Evolutionary conservation across 371 early-diverging fungal genomes (phyloP).

Genomic region (Mortierella sp.): DNA sequence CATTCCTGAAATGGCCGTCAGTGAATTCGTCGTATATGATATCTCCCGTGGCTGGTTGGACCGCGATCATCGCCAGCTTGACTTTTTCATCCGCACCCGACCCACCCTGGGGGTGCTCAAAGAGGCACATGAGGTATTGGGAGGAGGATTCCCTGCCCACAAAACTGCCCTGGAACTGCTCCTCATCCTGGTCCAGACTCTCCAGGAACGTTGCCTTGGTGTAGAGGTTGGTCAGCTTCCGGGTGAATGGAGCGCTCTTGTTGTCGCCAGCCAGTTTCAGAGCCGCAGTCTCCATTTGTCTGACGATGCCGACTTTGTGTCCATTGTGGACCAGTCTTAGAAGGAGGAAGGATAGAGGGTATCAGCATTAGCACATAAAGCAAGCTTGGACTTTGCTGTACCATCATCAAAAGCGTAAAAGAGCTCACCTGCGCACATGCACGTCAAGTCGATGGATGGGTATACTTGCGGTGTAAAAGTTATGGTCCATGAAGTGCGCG

Average conservation of each 20-base stretch:
- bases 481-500: slow-evolving; percentile 79
- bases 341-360: not conserved
- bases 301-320: slow-evolving; percentile 86
- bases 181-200: slow-evolving; percentile 64
- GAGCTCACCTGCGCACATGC: slow-evolving; percentile 74
- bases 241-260: slow-evolving; percentile 77
- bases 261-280: slow-evolving; percentile 84
- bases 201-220: slow-evolving; percentile 87
- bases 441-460: slow-evolving; percentile 82
- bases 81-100: slow-evolving; percentile 62
- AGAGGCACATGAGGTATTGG: slow-evolving; percentile 67
- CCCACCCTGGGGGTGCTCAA: slow-evolving; percentile 67
- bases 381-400: too few species aligned
- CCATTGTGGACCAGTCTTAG: slow-evolving; percentile 81
- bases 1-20: slow-evolving; percentile 75
- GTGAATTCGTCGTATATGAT: slow-evolving; percentile 81
- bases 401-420: too few species aligned
- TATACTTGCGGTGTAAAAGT: slow-evolving; percentile 84
- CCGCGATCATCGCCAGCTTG: slow-evolving; percentile 66
- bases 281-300: slow-evolving; percentile 90
- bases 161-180: slow-evolving; percentile 32
- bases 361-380: not conserved
- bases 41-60: slow-evolving; percentile 80
- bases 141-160: slow-evolving; percentile 27
- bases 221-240: slow-evolving; percentile 79